These are phyloP conservation scores for Schizonepeta tenuifolia DNA, from an alignment of 257 asterid species.

Conservation along the genomic window DNA sequence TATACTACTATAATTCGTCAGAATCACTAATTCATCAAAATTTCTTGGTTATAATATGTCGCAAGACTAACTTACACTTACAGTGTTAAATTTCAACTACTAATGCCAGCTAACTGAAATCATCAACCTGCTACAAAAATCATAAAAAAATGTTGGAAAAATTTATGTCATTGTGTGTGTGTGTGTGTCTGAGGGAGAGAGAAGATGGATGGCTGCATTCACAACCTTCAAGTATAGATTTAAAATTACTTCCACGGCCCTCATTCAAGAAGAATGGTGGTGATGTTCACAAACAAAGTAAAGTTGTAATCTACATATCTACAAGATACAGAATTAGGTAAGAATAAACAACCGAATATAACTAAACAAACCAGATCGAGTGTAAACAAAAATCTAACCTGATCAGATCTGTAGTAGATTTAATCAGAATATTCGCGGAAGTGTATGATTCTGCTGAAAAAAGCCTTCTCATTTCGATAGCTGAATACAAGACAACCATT, in stretches of 20 bases:
- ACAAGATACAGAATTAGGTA: background rate
- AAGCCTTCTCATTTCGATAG: constrained; percentile 68
- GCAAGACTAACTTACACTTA: too few relatives aligned
- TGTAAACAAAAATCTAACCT: constrained; percentile 39
- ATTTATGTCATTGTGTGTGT: background rate
- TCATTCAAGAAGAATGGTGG: too few relatives aligned
- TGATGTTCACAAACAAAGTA: too few relatives aligned
- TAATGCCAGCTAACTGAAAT: background rate
- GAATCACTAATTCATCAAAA: too few relatives aligned
- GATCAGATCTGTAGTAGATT: constrained; percentile 33
- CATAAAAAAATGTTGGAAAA: too few relatives aligned
- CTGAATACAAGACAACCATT: constrained; percentile 42
- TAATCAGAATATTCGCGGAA: constrained; percentile 79
- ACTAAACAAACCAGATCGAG: background rate
- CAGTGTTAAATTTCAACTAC: background rate
- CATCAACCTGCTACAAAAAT: background rate
- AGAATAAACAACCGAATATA: background rate
- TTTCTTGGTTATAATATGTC: too few relatives aligned
- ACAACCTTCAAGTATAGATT: too few relatives aligned
- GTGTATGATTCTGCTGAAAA: constrained; percentile 67
- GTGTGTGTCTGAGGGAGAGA: too few relatives aligned
- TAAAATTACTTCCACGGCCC: too few relatives aligned
- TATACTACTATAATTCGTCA: too few relatives aligned
- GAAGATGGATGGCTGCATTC: too few relatives aligned
- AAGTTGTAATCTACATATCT: background rate